Evolutionary conservation across 2,329 filamentous ascomycete species (phyloP).

Genomic region (Tolypocladium ophioglossoides): DNA sequence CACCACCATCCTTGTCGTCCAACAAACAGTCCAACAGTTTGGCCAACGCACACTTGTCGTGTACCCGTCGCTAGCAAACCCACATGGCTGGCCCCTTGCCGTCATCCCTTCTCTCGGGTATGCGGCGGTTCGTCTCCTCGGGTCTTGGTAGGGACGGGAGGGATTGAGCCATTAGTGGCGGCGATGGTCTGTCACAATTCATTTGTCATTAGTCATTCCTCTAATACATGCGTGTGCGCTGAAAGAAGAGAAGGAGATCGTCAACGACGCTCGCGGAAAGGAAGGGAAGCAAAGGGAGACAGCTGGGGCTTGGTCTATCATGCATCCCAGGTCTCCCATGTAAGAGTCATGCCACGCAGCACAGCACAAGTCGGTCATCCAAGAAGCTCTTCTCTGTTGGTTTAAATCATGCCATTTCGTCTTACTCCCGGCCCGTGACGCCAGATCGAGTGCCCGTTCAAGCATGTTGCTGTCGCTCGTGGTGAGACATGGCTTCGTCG

Average conservation of each 20-base stretch:
- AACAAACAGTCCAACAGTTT: no score
- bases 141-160: neutral
- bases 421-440: neutral
- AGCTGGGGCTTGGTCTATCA: constrained; percentile 11
- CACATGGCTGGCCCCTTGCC: no score
- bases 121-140: neutral
- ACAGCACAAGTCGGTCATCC: constrained; percentile 6
- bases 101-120: no score
- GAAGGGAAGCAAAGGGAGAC: constrained; percentile 7
- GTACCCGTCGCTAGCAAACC: neutral
- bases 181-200: constrained; percentile 10
- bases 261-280: neutral
- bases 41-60: neutral
- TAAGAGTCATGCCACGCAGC: constrained; percentile 14
- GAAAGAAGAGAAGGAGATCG: neutral
- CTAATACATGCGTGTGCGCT: neutral
- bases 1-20: neutral
- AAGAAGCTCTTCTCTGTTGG: neutral
- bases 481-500: neutral
- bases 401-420: neutral
- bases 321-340: constrained; percentile 14
- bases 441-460: neutral
- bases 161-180: constrained; percentile 7
- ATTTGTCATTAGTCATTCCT: constrained; percentile 7
- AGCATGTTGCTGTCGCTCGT: neutral